These are phyloP conservation scores for Grigorovia yakushimaensis DNA, from an alignment of 805 yeast species.

Conservation along the genomic window DNA sequence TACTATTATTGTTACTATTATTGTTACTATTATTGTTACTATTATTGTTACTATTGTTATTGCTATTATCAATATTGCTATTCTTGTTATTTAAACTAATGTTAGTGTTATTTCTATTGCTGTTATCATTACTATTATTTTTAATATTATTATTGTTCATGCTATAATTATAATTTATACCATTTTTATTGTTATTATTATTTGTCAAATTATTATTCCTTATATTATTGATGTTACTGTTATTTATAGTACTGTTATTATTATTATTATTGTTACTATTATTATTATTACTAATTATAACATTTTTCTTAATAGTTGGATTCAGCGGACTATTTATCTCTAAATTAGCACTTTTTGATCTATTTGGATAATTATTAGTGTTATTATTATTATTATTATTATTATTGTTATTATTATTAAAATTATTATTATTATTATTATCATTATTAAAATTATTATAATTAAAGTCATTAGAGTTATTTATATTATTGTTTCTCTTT, in stretches of 20 bases:
- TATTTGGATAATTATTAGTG: not conserved
- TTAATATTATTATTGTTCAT: not conserved
- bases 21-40: no score
- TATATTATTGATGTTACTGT: conserved; percentile 1
- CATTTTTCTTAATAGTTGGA: not conserved
- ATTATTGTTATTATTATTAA: no score
- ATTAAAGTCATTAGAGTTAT: no score
- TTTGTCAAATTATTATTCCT: no score
- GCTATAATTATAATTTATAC: not conserved
- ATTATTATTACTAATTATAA: not conserved
- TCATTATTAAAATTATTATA: no score
- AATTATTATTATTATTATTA: no score
- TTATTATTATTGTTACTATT: not conserved
- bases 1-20: not conserved
- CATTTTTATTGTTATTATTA: not conserved
- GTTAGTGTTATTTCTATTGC: not conserved
- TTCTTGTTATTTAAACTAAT: not conserved
- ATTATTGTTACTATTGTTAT: not conserved
- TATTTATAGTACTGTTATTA: not conserved
- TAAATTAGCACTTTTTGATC: not conserved
- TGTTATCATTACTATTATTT: no score
- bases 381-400: no score
- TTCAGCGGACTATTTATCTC: not conserved
- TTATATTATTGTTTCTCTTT: not conserved
- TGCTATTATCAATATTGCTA: not conserved